Evolutionary conservation across 352 stramenopile species (phyloP), one percentile per base, ranked within the genome.

Genomic region (Phytophthora palmivora): DNA sequence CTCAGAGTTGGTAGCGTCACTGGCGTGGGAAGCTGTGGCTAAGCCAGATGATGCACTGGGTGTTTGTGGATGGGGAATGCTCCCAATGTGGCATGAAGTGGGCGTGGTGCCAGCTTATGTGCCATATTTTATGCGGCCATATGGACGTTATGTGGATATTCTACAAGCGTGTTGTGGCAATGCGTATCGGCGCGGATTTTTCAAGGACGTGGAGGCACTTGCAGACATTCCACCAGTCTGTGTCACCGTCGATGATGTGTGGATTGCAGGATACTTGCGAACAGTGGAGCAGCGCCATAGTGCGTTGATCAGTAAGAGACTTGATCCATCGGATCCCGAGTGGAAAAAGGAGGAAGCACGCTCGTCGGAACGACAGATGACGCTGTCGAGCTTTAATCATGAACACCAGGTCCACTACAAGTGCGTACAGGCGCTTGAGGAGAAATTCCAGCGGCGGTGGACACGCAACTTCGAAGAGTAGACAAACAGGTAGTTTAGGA

Each of bases 341-440:
- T 92, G 85, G 83, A 94, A 94, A 54, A 77, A 74, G 14, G 59
- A 70, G 24, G 85, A 94, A 62, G 64, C 79, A 12, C 43, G 49
- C 0, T 82, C 77, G n/a, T 44, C 57, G 0, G 43, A 76, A 6
- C 58, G 58, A 6, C 83, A 83, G 46, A 83, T 94, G 74, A 92
- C 82, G 59, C 72, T 94, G 5, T 94, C 85, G 8, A 86, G 73
- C 52, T 94, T 78, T 50, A 94, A 94, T 63, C 83, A 94, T 52
- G 82, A 87, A 50, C 76, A 94, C 49, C 79, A 86, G 58, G 56
- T 94, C 41, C 85, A 94, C 66, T 89, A 89, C 74, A 92, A 92
- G 71, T 94, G 83, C 53, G 82, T 94, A 18, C 54, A 88, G 43
- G 85, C 82, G 26, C 82, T 94, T 26, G 83, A 94, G 59, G 58